These are phyloP conservation scores for Paratinospora sagittata DNA, from an alignment of 164 flowering plant species.

Conservation along the genomic window DNA sequence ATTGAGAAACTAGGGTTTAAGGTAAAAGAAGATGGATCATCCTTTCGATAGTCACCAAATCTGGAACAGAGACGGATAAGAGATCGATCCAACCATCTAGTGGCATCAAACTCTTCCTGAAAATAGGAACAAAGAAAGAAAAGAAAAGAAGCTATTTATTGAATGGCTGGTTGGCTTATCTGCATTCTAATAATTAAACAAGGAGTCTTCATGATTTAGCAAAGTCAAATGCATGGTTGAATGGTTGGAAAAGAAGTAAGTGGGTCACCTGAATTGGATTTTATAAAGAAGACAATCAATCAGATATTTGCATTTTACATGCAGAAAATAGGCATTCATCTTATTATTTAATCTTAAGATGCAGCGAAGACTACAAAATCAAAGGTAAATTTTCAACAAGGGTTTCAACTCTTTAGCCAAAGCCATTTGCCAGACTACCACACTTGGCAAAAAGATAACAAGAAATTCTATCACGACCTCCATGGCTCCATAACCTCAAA, in stretches of 20 bases:
- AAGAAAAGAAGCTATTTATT: not conserved
- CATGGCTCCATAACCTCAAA: not conserved
- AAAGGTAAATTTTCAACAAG: too few relatives aligned
- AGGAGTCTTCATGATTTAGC: not conserved
- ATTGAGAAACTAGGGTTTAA: slow-evolving; percentile 79
- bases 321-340: too few relatives aligned
- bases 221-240: not conserved
- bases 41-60: slow-evolving; percentile 94
- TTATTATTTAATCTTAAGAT: too few relatives aligned
- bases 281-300: too few relatives aligned
- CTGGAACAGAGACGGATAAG: slow-evolving; percentile 90
- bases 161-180: not conserved
- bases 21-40: slow-evolving; percentile 84
- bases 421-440: too few relatives aligned
- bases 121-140: slow-evolving; percentile 9
- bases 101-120: slow-evolving; percentile 95
- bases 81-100: slow-evolving; percentile 88
- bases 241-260: not conserved
- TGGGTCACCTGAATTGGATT: too few relatives aligned
- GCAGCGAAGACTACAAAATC: too few relatives aligned
- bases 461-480: not conserved
- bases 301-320: too few relatives aligned
- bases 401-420: too few relatives aligned
- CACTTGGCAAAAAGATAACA: too few relatives aligned
- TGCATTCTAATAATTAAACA: not conserved